Base-by-base conservation (phyloP, 305 asterid genomes). In the Rubia peregrina region DNA sequence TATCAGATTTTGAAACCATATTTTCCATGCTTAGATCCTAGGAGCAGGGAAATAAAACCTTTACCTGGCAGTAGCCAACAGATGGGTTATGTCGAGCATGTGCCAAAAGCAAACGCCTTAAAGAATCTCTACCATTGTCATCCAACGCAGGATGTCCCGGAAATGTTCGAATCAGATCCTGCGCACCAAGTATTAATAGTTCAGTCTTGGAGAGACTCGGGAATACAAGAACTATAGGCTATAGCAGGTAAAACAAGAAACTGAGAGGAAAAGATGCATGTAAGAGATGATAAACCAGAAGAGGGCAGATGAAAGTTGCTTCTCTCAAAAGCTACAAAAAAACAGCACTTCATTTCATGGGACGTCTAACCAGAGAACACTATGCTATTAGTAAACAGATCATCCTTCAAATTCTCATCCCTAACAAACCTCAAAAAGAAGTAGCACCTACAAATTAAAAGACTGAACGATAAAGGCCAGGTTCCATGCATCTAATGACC, bases 401-500 rank as follows among this genome's bases (percentile, higher is more conserved):
- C 26, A 41, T 16, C 60, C 69, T 69, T 71, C 76, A 49, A 48
- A 33, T 71, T 72, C 44, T 72, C 73, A 51, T 59, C 85, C 86
- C 78, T 77, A 79, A 76, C 86, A 83, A 85, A 78, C 88, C 92
- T 94, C 81, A 87, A 78, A 85, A 90, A 86, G 96, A 91, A 85
- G 97, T 88, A 88, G 92, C 95, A 89, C 94, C 94, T 88, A 90
- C 91, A 44, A 89, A 90, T 93, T 82, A 82, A 88, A 86, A 85
- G 89, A 85, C 76, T 85, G 88, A 87, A 89, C 83, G 88, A 85
- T 87, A 89, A 91, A 89, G 86, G 83, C 94, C 93, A 87, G 88
- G 91, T 84, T 74, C 94, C 97, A 89, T 90, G 97, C 97, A 90
- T 88, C 96, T 85, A 87, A 90, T 71, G 96, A 93, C 98, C 98